Evolutionary conservation across 345 rosid species (phyloP).

Genomic region (Limnanthes douglasii): DNA sequence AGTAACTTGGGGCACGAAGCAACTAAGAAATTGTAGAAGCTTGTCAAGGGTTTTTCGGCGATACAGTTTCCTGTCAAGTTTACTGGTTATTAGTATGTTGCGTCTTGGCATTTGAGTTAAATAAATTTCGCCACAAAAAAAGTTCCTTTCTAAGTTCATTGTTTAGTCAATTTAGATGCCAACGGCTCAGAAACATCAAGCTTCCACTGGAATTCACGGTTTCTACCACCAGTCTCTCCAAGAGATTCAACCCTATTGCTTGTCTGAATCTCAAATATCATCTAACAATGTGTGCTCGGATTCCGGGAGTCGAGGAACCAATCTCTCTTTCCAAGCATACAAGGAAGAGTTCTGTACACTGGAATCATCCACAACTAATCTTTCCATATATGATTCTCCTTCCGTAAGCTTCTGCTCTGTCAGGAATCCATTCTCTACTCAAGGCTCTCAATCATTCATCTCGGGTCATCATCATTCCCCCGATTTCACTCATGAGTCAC

Average conservation of each 20-base stretch:
- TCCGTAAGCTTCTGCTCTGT: conserved; percentile 48
- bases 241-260: conserved; percentile 27
- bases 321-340: conserved; percentile 24
- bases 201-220: conserved; percentile 32
- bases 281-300: conserved; percentile 38
- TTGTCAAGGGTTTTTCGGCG: too few species aligned
- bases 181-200: conserved; percentile 49
- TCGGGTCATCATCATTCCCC: conserved; percentile 66
- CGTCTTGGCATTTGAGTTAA: too few species aligned
- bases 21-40: too few species aligned
- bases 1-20: too few species aligned
- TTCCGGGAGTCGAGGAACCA: conserved; percentile 32
- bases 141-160: too few species aligned
- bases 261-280: conserved; percentile 27
- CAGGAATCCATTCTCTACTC: conserved; percentile 65
- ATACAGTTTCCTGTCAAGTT: too few species aligned
- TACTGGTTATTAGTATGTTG: too few species aligned
- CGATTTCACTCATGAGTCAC: conserved; percentile 55
- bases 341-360: conserved; percentile 60
- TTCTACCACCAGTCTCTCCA: conserved; percentile 32
- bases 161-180: too few species aligned
- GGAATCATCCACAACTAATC: conserved; percentile 55
- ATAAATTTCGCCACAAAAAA: too few species aligned
- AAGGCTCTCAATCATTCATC: conserved; percentile 65
- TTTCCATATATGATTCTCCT: conserved; percentile 46